These are phyloP conservation scores for Naganishia sp. DNA, from an alignment of 1,284 basidiomycete genomes.

Conservation along the genomic window DNA sequence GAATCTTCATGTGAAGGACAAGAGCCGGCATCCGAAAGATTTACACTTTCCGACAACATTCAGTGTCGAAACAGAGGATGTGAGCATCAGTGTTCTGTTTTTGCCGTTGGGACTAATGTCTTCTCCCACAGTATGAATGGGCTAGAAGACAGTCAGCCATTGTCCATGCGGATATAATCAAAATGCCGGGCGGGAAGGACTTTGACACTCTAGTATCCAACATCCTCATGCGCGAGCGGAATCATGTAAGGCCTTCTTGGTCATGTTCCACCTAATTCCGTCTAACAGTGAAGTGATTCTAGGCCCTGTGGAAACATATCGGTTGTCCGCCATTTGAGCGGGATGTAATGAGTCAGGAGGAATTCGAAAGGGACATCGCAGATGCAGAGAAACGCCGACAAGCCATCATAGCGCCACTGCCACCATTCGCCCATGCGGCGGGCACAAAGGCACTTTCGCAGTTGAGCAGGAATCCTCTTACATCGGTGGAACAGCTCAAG, in stretches of 20 bases:
- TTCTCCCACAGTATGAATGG: conserved; percentile 16
- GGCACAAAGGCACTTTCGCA: conserved; percentile 21
- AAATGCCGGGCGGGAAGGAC: conserved; percentile 10
- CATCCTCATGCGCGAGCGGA: conserved; percentile 15
- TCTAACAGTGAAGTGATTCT: background rate
- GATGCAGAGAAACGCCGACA: conserved; percentile 7
- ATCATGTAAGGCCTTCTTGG: conserved; percentile 5
- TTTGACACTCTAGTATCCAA: conserved; percentile 22
- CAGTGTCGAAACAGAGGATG: conserved; percentile 17
- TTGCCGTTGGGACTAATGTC: background rate
- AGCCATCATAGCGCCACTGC: conserved; percentile 21
- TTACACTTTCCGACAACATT: conserved; percentile 14
- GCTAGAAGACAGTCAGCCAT: conserved; percentile 9
- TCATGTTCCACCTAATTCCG: background rate
- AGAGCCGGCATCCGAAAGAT: conserved; percentile 20
- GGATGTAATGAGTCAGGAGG: conserved; percentile 3
- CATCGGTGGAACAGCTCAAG: conserved; percentile 24
- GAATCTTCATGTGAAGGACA: conserved; percentile 24
- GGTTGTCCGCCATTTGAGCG: conserved; percentile 21
- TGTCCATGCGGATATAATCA: conserved; percentile 12
- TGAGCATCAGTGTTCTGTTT: background rate
- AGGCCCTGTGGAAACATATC: conserved; percentile 25
- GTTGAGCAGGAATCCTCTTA: conserved; percentile 12
- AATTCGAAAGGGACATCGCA: conserved; percentile 15
- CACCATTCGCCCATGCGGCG: conserved; percentile 16